Percentiles rank a stretch among this genome's conserved stretches.
phyloP scores from a whole-genome alignment of 768 basidiomycete genomes.

The Dioszegia hungarica region DNA sequence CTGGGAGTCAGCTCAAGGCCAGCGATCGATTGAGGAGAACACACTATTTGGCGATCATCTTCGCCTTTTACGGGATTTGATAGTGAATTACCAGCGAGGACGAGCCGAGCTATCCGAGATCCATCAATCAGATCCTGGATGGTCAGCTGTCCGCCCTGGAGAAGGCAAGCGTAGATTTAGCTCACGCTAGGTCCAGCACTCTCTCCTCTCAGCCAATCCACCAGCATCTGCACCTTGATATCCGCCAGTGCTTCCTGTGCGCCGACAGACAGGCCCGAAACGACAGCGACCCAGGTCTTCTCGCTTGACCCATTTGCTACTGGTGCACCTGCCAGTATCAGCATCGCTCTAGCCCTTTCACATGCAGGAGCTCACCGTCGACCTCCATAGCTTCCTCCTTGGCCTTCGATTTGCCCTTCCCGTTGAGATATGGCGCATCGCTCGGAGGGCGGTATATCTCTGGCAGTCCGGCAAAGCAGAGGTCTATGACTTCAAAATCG shows the following conservation, averaged over 20 bases:
- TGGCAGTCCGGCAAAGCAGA: slow-evolving; percentile 78
- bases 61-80: slow-evolving; percentile 53
- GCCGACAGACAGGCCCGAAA: slow-evolving; percentile 81
- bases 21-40: slow-evolving; percentile 3
- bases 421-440: slow-evolving; percentile 17
- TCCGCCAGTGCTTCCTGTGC: slow-evolving; percentile 52
- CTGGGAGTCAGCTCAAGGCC: slow-evolving; percentile 16
- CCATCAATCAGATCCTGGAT: slow-evolving; percentile 59
- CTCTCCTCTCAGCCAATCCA: slow-evolving; percentile 84
- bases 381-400: slow-evolving; percentile 57
- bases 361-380: too few species aligned
- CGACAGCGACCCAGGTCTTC: slow-evolving; percentile 67
- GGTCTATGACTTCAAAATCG: slow-evolving; percentile 88
- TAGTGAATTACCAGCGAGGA: slow-evolving; percentile 86
- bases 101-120: slow-evolving; percentile 71
- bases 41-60: slow-evolving; percentile 47
- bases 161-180: neutral
- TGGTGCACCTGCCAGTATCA: neutral
- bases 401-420: slow-evolving; percentile 33
- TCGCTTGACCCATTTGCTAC: slow-evolving; percentile 2
- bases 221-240: slow-evolving; percentile 74
- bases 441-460: slow-evolving; percentile 53
- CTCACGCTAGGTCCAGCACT: slow-evolving; percentile 58
- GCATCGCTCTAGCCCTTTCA: too few species aligned
- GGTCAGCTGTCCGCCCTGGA: slow-evolving; percentile 4